Evolutionary conservation across 2,329 filamentous ascomycete genomes (phyloP), one percentile per base, ranked within the genome.

Genomic region (Fusarium verrucosum): DNA sequence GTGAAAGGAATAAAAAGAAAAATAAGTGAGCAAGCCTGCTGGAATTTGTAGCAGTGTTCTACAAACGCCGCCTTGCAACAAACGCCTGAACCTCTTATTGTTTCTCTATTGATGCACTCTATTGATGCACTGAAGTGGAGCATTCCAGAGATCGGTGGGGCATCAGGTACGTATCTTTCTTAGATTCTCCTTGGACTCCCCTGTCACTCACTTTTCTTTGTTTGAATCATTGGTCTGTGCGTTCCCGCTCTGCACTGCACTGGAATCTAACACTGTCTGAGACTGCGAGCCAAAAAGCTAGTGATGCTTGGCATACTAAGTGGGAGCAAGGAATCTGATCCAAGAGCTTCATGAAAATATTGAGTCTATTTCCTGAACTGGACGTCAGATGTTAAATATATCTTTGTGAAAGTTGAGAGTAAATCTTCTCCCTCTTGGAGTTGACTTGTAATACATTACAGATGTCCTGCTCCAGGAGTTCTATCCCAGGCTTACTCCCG

Each of bases 31-130:
- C 22, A 17, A 11, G 19, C 17, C 42, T 16, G 26, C 23, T 26
- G 35, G 42, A 30, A 41, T 65, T 51, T 65, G 46, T 65, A 65
- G 50, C 17, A 47, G 22, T 14, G 20, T 14, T 20, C 35, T 46
- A 14, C 26, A 47, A 54, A 30, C 42, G 36, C 33, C 37, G 38
- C 22, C 35, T n/a, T 22, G 26, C 38, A 28, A 35, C 23, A 51
- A 28, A 36, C 32, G 30, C 23, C 33, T 50, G 45, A 42, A 42
- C 25, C 16, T 13, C 50, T 52, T 37, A 44, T 37, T 46, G 44
- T 26, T 32, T 44, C 44, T 25, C n/a, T 52, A 47, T 58, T 50
- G 50, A 56, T 25, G 55, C 42, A 50, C 33, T 14, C n/a, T 52
- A 47, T 58, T 50, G 50, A 56, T 25, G 55, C 42, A 50, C 33